Percentiles rank a stretch among this genome's conserved stretches.
Conservation (phyloP, 768 basidiomycete species). For the Xerocomellus intermedius region DNA sequence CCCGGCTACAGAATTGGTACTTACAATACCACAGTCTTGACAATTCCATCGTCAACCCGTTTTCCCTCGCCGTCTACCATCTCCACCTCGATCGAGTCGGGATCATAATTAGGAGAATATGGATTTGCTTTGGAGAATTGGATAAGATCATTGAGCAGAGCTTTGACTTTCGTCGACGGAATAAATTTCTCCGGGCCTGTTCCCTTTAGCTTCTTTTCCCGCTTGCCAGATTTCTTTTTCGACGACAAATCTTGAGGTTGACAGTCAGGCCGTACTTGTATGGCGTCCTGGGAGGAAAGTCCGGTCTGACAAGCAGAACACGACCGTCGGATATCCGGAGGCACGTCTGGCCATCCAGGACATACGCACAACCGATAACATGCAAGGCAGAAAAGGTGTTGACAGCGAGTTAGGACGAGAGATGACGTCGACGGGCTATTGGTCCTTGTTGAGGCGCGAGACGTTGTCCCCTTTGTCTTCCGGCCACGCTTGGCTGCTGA, state of each 20-base stretch:
- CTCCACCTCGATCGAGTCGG: constrained; percentile 66
- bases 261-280: constrained; percentile 73
- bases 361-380: constrained; percentile 85
- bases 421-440: constrained; percentile 64
- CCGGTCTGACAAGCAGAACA: constrained; percentile 80
- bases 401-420: constrained; percentile 85
- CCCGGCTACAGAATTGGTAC: constrained; percentile 34
- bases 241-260: constrained; percentile 36
- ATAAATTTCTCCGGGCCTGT: constrained; percentile 53
- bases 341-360: constrained; percentile 75
- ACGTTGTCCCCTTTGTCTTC: constrained; percentile 54
- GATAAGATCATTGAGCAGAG: constrained; percentile 76
- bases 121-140: constrained; percentile 84
- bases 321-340: constrained; percentile 51
- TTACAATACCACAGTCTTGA: constrained; percentile 96
- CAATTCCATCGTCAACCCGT: constrained; percentile 61
- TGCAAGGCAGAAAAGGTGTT: constrained; percentile 85
- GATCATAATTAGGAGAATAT: constrained; percentile 84
- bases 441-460: constrained; percentile 71
- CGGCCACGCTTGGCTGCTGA: constrained; percentile 48
- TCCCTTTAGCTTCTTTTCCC: constrained; percentile 66
- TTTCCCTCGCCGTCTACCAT: constrained; percentile 76
- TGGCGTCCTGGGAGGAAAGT: constrained; percentile 69
- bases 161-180: constrained; percentile 87
- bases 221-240: constrained; percentile 65